phyloP scores from a whole-genome alignment of 768 basidiomycete species.

The Tricholoma sp. region DNA sequence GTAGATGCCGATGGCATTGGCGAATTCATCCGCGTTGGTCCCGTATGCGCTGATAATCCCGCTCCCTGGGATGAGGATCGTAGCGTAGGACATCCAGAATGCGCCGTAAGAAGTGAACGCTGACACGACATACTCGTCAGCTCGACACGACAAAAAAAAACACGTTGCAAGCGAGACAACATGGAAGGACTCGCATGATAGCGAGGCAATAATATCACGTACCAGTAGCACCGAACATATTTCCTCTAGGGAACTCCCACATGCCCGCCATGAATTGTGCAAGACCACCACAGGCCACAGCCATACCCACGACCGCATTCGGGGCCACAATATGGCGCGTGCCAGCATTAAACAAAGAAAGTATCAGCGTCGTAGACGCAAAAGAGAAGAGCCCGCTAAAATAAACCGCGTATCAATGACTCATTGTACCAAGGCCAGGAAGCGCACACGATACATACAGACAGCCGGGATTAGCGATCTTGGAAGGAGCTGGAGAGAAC shows the following conservation, averaged over 20 bases:
- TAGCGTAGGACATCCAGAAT: conserved; percentile 84
- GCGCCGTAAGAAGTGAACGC: conserved; percentile 83
- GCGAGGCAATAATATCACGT: conserved; percentile 23
- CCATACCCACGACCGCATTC: conserved; percentile 84
- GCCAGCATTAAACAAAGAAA: conserved; percentile 67
- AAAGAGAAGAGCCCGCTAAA: conserved; percentile 75
- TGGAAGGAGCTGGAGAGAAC: conserved; percentile 22
- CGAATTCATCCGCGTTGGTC: conserved; percentile 29
- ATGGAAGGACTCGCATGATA: not conserved
- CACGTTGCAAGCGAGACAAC: not conserved
- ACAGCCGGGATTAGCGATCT: conserved; percentile 59
- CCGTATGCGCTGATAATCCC: conserved; percentile 57
- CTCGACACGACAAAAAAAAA: not conserved
- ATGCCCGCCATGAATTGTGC: conserved; percentile 85
- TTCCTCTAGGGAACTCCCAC: conserved; percentile 77
- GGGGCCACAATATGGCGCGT: conserved; percentile 47
- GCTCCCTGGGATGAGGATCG: conserved; percentile 64
- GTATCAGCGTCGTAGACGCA: conserved; percentile 77
- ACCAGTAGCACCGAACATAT: conserved; percentile 72
- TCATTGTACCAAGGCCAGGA: too few relatives aligned
- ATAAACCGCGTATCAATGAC: too few relatives aligned
- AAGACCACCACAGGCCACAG: conserved; percentile 78
- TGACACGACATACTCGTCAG: conserved; percentile 20
- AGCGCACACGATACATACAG: conserved; percentile 31
- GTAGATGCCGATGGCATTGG: conserved; percentile 67